Percentiles rank a stretch among this genome's conserved stretches.
Conservation (phyloP, 139 green algal species). For the Pleodorina starrii region DNA sequence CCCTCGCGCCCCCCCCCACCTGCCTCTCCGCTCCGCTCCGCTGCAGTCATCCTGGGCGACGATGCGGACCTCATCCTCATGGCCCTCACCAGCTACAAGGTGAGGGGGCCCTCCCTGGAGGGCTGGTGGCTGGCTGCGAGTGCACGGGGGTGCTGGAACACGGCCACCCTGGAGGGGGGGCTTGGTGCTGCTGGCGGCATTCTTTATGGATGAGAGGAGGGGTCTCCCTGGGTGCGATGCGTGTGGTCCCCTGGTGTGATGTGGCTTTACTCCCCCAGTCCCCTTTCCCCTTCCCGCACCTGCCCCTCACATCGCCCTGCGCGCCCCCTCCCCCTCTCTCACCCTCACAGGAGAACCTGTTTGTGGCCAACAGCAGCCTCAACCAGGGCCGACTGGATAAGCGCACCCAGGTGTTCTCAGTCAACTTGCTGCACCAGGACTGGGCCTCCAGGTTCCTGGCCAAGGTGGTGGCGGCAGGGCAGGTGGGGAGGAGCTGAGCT, state of each 20-base stretch:
- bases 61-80: constrained; percentile 92
- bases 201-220: no score
- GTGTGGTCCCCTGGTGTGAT: no score
- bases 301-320: not conserved
- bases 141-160: no score
- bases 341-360: constrained; percentile 50
- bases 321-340: not conserved
- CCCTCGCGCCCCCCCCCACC: not conserved
- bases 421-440: constrained; percentile 45
- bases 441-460: constrained; percentile 13
- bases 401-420: constrained; percentile 2
- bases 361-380: constrained; percentile 50
- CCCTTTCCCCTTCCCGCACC: not conserved
- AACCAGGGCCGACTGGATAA: constrained; percentile 29
- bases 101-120: no score
- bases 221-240: no score
- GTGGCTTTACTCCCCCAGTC: no score
- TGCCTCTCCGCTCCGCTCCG: not conserved
- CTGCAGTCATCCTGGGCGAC: constrained; percentile 77
- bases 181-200: no score
- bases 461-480: not conserved
- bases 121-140: no score
- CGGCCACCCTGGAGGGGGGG: no score
- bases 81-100: constrained; percentile 62
- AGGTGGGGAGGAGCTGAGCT: not conserved